Percentiles rank a stretch among this genome's conserved stretches.
Evolutionary conservation across 2,329 filamentous ascomycete genomes (phyloP).

Genomic region (Pseudopyricularia cyperi): DNA sequence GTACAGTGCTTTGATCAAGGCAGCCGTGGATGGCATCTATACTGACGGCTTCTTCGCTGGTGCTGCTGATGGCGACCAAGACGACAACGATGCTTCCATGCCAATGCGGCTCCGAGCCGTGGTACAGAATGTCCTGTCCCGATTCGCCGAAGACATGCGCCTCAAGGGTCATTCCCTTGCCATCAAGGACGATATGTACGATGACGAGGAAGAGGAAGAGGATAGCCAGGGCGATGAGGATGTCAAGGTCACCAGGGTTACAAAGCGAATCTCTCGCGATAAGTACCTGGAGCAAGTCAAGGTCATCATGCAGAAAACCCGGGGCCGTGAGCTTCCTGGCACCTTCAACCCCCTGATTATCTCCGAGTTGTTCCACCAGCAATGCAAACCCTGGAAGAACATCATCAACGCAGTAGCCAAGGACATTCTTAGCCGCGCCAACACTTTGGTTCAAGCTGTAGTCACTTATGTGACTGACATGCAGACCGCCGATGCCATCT

Average conservation of each 20-base stretch:
- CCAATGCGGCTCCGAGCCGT: conserved; percentile 36
- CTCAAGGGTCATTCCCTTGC: conserved; percentile 25
- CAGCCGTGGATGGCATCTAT: conserved; percentile 16
- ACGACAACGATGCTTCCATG: conserved; percentile 15
- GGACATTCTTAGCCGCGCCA: conserved; percentile 9
- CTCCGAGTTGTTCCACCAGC: conserved; percentile 17
- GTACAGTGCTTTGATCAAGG: conserved; percentile 11
- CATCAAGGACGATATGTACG: conserved; percentile 13
- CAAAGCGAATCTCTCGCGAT: background rate
- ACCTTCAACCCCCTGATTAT: conserved; percentile 20
- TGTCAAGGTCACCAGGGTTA: background rate
- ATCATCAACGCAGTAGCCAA: conserved; percentile 8
- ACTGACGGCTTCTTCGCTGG: conserved; percentile 10
- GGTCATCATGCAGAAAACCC: conserved; percentile 11
- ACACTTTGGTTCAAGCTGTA: conserved; percentile 7
- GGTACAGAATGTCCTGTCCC: conserved; percentile 32
- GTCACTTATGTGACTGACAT: conserved; percentile 10
- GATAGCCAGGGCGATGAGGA: too few species aligned
- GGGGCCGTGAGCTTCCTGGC: conserved; percentile 21
- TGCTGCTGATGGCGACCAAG: too few species aligned
- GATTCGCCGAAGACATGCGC: conserved; percentile 31
- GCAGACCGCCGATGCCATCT: conserved; percentile 8
- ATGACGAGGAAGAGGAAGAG: background rate
- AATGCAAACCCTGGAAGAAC: conserved; percentile 17
- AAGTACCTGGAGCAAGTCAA: conserved; percentile 12